phyloP scores from a whole-genome alignment of 2,329 filamentous ascomycete genomes.

The Colletotrichum euphorbiae region DNA sequence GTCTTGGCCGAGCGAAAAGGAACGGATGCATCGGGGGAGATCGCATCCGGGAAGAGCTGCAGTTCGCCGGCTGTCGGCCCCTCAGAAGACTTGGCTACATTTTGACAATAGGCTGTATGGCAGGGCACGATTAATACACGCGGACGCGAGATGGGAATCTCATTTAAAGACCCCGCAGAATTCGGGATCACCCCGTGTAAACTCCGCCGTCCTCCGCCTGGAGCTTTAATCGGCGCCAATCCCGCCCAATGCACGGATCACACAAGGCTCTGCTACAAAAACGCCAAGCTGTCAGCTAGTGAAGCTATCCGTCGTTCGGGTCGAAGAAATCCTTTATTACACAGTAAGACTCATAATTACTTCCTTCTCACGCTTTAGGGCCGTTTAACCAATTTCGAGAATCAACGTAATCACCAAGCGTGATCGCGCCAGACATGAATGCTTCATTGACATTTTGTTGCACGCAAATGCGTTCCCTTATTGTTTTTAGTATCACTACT shows the following conservation, averaged over 20 bases:
- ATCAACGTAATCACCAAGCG: too few species aligned
- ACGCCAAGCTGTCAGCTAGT: too few species aligned
- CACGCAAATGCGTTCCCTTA: not conserved
- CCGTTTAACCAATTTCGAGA: too few species aligned
- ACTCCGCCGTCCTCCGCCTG: not conserved
- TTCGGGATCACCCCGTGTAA: not conserved
- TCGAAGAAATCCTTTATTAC: too few species aligned
- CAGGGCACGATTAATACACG: not conserved
- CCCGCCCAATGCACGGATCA: not conserved
- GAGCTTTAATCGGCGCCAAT: too few species aligned
- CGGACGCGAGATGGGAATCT: fast-evolving
- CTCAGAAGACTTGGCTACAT: not conserved
- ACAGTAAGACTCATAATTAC: too few species aligned
- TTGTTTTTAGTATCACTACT: not conserved
- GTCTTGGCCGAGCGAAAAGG: conserved; percentile 1
- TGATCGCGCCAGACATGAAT: too few species aligned
- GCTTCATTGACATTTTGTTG: too few species aligned
- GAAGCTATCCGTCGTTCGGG: too few species aligned
- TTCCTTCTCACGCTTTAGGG: too few species aligned
- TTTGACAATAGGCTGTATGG: not conserved
- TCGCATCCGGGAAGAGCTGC: not conserved
- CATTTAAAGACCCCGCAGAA: not conserved
- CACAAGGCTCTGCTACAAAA: not conserved
- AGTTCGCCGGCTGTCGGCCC: not conserved
- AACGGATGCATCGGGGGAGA: conserved; percentile 18